phyloP scores from a whole-genome alignment of 1,284 basidiomycete genomes.

The Apiotrichum mycotoxinovorans region DNA sequence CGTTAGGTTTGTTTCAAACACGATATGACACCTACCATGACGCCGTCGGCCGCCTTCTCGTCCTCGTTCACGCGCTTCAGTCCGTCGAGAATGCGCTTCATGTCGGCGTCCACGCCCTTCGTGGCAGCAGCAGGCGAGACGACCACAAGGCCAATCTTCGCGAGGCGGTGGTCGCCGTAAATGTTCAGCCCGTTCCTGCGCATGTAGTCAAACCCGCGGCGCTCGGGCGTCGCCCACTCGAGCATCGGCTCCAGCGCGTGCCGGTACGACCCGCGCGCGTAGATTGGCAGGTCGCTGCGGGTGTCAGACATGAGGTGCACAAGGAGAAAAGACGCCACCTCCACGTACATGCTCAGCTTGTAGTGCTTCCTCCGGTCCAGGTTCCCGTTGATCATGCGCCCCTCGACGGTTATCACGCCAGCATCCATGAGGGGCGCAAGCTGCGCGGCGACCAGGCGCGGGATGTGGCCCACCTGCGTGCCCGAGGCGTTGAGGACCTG shows the following conservation, averaged over 20 bases:
- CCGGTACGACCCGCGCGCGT: constrained; percentile 58
- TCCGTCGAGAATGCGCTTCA: constrained; percentile 61
- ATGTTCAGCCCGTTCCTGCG: constrained; percentile 15
- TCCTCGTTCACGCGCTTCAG: constrained; percentile 61
- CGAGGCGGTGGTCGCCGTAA: constrained; percentile 2
- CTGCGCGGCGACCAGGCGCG: constrained; percentile 57
- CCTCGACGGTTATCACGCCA: constrained; percentile 64
- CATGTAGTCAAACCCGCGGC: constrained; percentile 53
- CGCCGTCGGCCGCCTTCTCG: constrained; percentile 56
- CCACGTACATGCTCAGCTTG: constrained; percentile 58
- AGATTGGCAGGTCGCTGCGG: constrained; percentile 59
- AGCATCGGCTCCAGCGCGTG: constrained; percentile 62
- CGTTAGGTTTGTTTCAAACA: neutral
- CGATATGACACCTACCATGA: constrained; percentile 53
- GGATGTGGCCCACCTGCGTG: constrained; percentile 74
- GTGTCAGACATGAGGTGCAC: neutral
- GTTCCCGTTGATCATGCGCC: constrained; percentile 54
- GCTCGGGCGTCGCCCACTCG: constrained; percentile 68
- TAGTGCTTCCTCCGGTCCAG: constrained; percentile 49
- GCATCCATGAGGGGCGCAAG: constrained; percentile 69
- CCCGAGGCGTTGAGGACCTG: constrained; percentile 71
- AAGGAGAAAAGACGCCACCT: no score
- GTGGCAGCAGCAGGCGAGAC: neutral
- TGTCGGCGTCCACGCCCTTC: constrained; percentile 56
- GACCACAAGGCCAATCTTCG: neutral